Evolutionary conservation across 306 rosid species (phyloP), one percentile per base, ranked within the genome.

Genomic region (Boehmeria nivea): DNA sequence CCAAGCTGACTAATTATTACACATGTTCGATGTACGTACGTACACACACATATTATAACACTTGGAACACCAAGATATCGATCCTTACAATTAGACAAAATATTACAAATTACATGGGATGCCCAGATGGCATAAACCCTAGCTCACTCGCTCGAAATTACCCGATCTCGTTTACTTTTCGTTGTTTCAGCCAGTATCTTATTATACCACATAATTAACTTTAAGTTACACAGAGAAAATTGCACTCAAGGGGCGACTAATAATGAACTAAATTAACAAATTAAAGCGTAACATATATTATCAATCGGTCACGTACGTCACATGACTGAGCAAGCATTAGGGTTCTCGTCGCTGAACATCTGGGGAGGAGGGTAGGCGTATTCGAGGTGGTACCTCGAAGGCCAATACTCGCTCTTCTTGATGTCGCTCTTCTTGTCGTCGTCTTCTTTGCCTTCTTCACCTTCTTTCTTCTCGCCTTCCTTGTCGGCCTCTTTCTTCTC

Each of bases 311-410:
- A 12, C 16, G 45, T 71, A 12, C 16, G 45, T 71, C 73, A 90
- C 91, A 91, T 91, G 37, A 87, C 63, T 46, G 82, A 80, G 67
- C 98, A 91, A 3, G 93, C 96, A 65, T 87, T 80, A 17, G 98
- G 96, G 53, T 91, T 91, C 47, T 91, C 98, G 48, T 91, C 98
- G 28, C 98, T 91, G 83, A 91, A 87, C 47, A 91, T 59, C 71
- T 80, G 77, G 18, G 83, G 73, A 19, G 57, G 43, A 18, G 65
- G 66, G 69, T 81, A 76, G 3, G 76, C 71, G 40, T 76, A 76
- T 43, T 90, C 97, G 36, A 69, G 64, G 40, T 65, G 34, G 72
- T 60, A 24, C 61, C 37, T 78, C 22, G 81, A 43, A 15, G 95
- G 94, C 83, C 77, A 77, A 28, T 84, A 68, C 45, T 87, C 89